Base-by-base conservation (phyloP, 805 yeast species). In the Candida dajiaensis region DNA sequence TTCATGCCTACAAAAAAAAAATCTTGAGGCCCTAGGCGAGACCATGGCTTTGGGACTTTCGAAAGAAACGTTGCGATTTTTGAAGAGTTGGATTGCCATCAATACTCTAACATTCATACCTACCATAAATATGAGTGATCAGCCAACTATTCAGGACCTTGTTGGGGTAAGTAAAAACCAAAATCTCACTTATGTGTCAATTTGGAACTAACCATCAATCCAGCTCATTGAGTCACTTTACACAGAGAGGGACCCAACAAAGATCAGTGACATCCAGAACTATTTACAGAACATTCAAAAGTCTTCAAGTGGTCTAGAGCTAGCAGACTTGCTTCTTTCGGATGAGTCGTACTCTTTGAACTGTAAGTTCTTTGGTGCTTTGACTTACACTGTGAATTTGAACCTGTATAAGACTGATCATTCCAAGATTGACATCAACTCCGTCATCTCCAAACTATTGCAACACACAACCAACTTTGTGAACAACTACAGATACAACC, bases 341-440 rank as follows among this genome's bases (percentile, higher is more conserved):
- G 61, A 64, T 33, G 44, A 45, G 3, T 57, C 60, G 2, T 57
- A 59, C 3, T 71, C 77, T 1, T 53, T 67, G 39, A 76, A 76
- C 47, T 77, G 81, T 50, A 78, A 80, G 57, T 88, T 83, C 61
- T 83, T 88, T 57, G 96, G 95, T 0, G 95, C 95, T 0, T 71
- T 85, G 47, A 88, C 96, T 0, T 80, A 78, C 48, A 76, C 88
- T 0, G 94, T 88, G 5, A 69, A 74, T 51, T 63, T 84, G 39
- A 78, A 77, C 11, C 26, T 44, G 7, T 37, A 44, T 21, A 43
- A 47, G n/a, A 16, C 46, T 5, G 52, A 55, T 6, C 51, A 48
- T 15, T 47, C 56, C 4, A 53, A 56, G 3, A 21, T 45, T 15
- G 54, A 56, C 8, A 50, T 53, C 12, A 48, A 47, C 12, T 20